Evolutionary conservation across 2,329 filamentous ascomycete genomes (phyloP).

Genomic region (Fusarium sp.): DNA sequence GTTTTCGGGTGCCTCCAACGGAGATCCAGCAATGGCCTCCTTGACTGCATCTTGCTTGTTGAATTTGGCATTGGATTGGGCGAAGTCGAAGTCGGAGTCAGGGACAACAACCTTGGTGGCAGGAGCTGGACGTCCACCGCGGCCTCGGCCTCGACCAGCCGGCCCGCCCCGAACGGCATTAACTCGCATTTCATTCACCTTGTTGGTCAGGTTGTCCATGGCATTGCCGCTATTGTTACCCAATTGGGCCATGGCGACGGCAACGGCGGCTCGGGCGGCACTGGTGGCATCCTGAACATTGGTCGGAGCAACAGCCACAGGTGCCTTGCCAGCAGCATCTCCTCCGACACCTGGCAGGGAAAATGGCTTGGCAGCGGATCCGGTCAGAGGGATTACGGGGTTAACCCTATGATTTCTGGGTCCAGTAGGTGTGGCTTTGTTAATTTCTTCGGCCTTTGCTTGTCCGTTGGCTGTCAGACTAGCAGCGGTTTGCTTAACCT

Average conservation of each 20-base stretch:
- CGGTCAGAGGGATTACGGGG: slow-evolving; percentile 73
- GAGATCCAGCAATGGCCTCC: slow-evolving; percentile 85
- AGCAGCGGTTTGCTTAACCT: slow-evolving; percentile 59
- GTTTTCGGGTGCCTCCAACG: slow-evolving; percentile 64
- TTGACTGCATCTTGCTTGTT: slow-evolving; percentile 74
- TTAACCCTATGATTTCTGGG: slow-evolving; percentile 66
- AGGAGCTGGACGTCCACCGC: slow-evolving; percentile 58
- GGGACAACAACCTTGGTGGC: slow-evolving; percentile 86
- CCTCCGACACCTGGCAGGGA: slow-evolving; percentile 47
- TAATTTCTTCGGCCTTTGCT: slow-evolving; percentile 50
- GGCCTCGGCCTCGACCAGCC: slow-evolving; percentile 62
- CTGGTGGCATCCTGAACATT: slow-evolving; percentile 75
- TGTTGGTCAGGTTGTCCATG: slow-evolving; percentile 78
- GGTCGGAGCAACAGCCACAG: slow-evolving; percentile 51
- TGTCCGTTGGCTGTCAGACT: slow-evolving; percentile 52
- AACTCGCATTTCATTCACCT: slow-evolving; percentile 80
- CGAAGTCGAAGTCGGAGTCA: slow-evolving; percentile 92
- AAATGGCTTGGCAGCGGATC: slow-evolving; percentile 55
- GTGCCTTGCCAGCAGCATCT: slow-evolving; percentile 52
- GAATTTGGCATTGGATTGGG: slow-evolving; percentile 62
- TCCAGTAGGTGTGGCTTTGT: slow-evolving; percentile 59
- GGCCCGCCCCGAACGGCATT: slow-evolving; percentile 61
- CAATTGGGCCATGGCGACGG: slow-evolving; percentile 81
- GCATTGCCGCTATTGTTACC: slow-evolving; percentile 57
- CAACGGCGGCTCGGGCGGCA: slow-evolving; percentile 80